Base-by-base conservation (phyloP, 2,329 filamentous ascomycete genomes). In the Corinectria fuckeliana region DNA sequence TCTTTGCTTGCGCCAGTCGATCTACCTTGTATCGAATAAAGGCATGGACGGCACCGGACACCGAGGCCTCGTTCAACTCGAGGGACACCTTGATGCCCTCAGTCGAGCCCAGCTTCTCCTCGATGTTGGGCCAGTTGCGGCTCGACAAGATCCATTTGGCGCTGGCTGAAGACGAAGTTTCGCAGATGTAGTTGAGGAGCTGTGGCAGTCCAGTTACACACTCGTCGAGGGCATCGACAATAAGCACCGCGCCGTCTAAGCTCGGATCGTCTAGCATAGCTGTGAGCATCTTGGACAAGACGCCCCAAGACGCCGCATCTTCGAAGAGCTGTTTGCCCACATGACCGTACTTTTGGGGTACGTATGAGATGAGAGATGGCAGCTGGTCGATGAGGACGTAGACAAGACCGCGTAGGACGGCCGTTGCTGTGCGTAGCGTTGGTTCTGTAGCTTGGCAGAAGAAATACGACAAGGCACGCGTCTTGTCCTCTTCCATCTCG, bases 111-210 rank as follows among this genome's bases (percentile, higher is more conserved):
- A 48, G 52, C 5, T 80, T 68, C 8, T 54, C 16, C 3, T 49
- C 82, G 79, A 4, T 66, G 58, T 2, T 58, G 62, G 71, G 32
- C 32, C 60, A 70, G 50, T 81, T 80, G 14, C 80, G 80, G 59
- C 80, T 82, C 0, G 79, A 78, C 1, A 81, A 58, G 16, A 82
- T 58, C 75, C 76, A 81, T 62, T 79, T 82, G 7, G 76, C 66
- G 1, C 59, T 16, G n/a, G 25, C n/a, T 14, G 42, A 45, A 16
- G 42, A 20, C 10, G 42, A 45, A 3, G 20, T 45, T 45, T 45
- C 7, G 25, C 42, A 28, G 3, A 45, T 13, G 25, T 28, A 45
- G 42, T 28, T 25, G 7, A 45, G 42, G 6, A 45, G 42, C n/a
- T 45, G 20, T 5, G 25, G n/a, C 10, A 45, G 5, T 18, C n/a